These are phyloP conservation scores for Talaromyces sp. DNA, from an alignment of 2,329 filamentous ascomycete genomes.

Conservation along the genomic window DNA sequence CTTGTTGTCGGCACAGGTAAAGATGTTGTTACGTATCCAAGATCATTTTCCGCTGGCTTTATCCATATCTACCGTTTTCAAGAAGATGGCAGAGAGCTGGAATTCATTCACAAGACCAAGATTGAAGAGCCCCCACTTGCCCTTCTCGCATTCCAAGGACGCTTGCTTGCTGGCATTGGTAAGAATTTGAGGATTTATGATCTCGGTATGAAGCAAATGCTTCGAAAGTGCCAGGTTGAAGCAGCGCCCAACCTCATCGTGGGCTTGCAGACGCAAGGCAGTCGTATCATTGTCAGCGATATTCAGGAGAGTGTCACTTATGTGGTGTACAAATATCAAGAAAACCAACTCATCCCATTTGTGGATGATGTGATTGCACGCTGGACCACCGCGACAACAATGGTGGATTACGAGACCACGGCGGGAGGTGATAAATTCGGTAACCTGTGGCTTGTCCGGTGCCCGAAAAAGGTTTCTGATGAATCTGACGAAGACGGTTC, in stretches of 20 bases:
- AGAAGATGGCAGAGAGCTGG: conserved; percentile 79
- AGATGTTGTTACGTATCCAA: conserved; percentile 75
- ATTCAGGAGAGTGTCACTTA: conserved; percentile 88
- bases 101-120: conserved; percentile 95
- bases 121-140: conserved; percentile 85
- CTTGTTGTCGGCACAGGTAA: conserved; percentile 93
- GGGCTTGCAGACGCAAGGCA: conserved; percentile 83
- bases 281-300: conserved; percentile 86
- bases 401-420: conserved; percentile 96
- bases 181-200: conserved; percentile 83
- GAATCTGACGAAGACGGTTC: conserved; percentile 90
- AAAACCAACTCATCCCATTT: conserved; percentile 90
- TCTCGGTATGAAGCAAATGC: conserved; percentile 83
- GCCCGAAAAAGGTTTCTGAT: conserved; percentile 77
- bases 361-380: conserved; percentile 83
- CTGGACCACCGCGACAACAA: conserved; percentile 85
- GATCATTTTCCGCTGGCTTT: conserved; percentile 71
- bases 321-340: conserved; percentile 86
- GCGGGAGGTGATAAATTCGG: conserved; percentile 97
- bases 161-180: conserved; percentile 79
- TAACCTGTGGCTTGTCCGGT: conserved; percentile 89
- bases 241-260: conserved; percentile 80
- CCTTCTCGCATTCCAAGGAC: conserved; percentile 89
- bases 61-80: conserved; percentile 90
- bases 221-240: conserved; percentile 84